Evolutionary conservation across 106 monocot species (phyloP).

Genomic region (Cymbidium sinense): DNA sequence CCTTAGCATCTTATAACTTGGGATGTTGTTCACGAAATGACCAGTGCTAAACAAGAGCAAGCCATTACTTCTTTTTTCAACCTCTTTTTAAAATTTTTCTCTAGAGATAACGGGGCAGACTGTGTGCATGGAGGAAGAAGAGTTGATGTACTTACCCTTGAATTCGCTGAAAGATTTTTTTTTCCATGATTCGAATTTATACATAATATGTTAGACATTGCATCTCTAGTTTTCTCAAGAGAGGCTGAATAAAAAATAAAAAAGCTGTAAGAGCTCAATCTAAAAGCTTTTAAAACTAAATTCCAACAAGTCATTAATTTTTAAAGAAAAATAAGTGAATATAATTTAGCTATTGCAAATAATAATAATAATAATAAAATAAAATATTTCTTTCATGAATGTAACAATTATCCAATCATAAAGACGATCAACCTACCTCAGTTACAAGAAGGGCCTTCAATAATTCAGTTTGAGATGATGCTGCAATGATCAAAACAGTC

Average conservation of each 20-base stretch:
- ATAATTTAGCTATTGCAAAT: no score
- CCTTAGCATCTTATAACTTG: no score
- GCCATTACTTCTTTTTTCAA: not conserved
- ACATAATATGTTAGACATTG: not conserved
- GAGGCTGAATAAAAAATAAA: not conserved
- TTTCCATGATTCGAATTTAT: not conserved
- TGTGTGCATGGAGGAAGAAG: not conserved
- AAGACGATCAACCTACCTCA: slow-evolving; percentile 46
- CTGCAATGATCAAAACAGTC: slow-evolving; percentile 31
- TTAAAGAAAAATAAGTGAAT: not conserved
- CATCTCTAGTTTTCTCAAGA: not conserved
- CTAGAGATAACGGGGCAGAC: not conserved
- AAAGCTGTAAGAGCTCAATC: not conserved
- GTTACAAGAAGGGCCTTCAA: slow-evolving; percentile 90
- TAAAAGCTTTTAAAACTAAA: not conserved
- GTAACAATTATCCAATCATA: not conserved
- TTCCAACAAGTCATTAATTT: not conserved
- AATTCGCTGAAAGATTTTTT: not conserved
- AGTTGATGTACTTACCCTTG: not conserved
- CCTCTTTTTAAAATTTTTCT: not conserved
- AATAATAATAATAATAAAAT: not conserved
- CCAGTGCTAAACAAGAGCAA: not conserved
- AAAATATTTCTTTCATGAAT: not conserved
- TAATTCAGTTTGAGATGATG: slow-evolving; percentile 70
- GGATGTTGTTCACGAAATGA: not conserved